phyloP scores from a whole-genome alignment of 2,329 filamentous ascomycete species.

The Helotiales sp. region DNA sequence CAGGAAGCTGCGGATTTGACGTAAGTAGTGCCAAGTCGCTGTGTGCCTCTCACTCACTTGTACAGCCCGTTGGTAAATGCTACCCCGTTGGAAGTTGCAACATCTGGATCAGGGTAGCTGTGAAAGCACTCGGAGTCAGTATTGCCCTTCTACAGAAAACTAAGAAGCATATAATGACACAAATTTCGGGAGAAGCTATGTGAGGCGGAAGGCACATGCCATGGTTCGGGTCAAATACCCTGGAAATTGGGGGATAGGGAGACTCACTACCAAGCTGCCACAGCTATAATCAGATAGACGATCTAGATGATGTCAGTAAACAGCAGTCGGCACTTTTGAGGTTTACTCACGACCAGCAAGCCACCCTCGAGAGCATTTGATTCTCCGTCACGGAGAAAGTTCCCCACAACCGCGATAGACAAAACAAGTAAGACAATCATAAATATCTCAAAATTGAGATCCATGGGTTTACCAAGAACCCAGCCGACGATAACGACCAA shows the following conservation, averaged over 20 bases:
- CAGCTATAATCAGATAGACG: neutral
- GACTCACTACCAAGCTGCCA: neutral
- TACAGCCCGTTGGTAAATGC: neutral
- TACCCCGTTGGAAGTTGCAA: conserved; percentile 6
- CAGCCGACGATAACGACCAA: conserved; percentile 84
- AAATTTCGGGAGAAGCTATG: neutral
- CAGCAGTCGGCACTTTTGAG: neutral
- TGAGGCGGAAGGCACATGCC: no score
- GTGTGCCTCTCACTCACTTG: neutral
- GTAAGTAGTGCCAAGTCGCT: neutral
- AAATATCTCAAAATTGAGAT: conserved; percentile 85
- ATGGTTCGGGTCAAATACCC: no score
- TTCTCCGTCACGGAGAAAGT: conserved; percentile 85
- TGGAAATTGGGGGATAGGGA: neutral
- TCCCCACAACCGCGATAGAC: conserved; percentile 82
- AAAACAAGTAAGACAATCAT: conserved; percentile 83
- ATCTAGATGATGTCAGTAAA: neutral
- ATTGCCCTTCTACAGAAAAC: neutral
- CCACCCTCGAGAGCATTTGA: conserved; percentile 87
- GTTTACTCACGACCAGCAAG: conserved; percentile 48
- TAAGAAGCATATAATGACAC: neutral
- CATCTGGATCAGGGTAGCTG: conserved; percentile 51
- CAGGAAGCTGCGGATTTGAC: no score
- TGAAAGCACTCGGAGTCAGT: neutral
- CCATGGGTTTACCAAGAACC: conserved; percentile 72